Evolutionary conservation across 2,329 filamentous ascomycete species (phyloP), one percentile per base, ranked within the genome.

Genomic region (Catunica adiposa): DNA sequence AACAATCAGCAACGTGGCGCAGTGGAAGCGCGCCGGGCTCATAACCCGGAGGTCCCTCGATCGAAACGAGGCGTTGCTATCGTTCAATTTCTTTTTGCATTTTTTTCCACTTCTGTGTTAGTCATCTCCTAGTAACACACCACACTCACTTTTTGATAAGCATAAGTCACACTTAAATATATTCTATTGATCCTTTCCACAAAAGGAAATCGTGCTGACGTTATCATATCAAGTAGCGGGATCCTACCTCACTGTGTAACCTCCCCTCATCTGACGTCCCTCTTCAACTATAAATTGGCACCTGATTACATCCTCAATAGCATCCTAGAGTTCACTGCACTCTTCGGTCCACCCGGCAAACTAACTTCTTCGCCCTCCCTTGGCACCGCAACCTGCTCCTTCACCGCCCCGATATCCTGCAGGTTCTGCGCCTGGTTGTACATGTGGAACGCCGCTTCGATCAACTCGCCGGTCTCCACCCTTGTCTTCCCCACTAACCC

Each of bases 361-460:
- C 20, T 51, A n/a, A 2, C 22, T 15, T 47, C 38, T 38, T 55
- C 25, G 44, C 42, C 44, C 6, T 46, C 26, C 15, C 25, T 20
- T 8, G 53, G 53, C 40, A 47, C 20, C 17, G 40, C 17, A 15
- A 47, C n/a, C 3, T 26, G 6, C n/a, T 40, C 47, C 54, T 56
- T 56, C n/a, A 29, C 23, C 14, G 54, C 46, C 8, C 54, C 54
- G 23, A 56, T 25, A 42, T 56, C 54, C 37, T 56, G 54, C 38
- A 56, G 26, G 11, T 56, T 51, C n/a, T 46, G 8, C 2, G 69
- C 70, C 0, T 67, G 66, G 46, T 71, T 71, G 59, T 73, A 74
- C 58, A 69, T 69, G 55, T 64, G 67, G 53, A 70, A 72, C 0
- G 69, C 68, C 25, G 65, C 64, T 62, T 71, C 69, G 3, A 75